These are phyloP conservation scores for Elsinoe necatrix DNA, from an alignment of 2,329 filamentous ascomycete genomes.

Conservation along the genomic window DNA sequence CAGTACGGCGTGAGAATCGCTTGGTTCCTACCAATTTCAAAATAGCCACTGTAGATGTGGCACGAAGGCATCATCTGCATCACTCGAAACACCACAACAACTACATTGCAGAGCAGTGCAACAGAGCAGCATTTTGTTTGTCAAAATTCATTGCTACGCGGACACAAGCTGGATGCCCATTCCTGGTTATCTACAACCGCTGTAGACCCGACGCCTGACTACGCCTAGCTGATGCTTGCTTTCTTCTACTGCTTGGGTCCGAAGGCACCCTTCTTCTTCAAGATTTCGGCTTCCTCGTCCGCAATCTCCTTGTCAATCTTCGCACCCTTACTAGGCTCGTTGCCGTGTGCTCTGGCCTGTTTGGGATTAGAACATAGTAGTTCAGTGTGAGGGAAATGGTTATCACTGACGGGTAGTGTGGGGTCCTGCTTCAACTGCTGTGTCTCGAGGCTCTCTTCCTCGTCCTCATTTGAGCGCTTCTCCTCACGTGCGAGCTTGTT, in stretches of 20 bases:
- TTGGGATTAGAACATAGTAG: not conserved
- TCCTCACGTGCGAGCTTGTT: slow-evolving; percentile 61
- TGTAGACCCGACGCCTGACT: not conserved
- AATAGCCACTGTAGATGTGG: too few relatives aligned
- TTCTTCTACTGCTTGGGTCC: slow-evolving; percentile 24
- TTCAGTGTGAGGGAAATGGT: not conserved
- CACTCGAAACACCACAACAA: too few relatives aligned
- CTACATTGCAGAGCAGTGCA: too few relatives aligned
- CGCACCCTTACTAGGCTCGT: slow-evolving; percentile 63
- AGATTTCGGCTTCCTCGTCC: slow-evolving; percentile 57
- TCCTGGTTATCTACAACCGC: not conserved
- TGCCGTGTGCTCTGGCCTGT: slow-evolving; percentile 57
- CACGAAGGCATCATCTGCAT: too few relatives aligned
- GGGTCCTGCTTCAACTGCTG: slow-evolving; percentile 49
- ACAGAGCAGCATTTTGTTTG: not conserved
- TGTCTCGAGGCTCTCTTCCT: slow-evolving; percentile 31
- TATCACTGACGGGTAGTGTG: slow-evolving; percentile 35
- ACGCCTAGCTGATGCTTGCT: not conserved
- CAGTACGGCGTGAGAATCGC: too few relatives aligned
- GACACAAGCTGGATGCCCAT: not conserved
- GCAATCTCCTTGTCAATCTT: slow-evolving; percentile 61
- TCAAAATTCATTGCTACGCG: not conserved
- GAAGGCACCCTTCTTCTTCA: slow-evolving; percentile 52
- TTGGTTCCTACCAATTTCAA: too few relatives aligned
- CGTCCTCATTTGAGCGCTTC: slow-evolving; percentile 41